These are phyloP conservation scores for Pseudocercospora crystallina DNA, from an alignment of 2,329 filamentous ascomycete genomes.

Conservation along the genomic window DNA sequence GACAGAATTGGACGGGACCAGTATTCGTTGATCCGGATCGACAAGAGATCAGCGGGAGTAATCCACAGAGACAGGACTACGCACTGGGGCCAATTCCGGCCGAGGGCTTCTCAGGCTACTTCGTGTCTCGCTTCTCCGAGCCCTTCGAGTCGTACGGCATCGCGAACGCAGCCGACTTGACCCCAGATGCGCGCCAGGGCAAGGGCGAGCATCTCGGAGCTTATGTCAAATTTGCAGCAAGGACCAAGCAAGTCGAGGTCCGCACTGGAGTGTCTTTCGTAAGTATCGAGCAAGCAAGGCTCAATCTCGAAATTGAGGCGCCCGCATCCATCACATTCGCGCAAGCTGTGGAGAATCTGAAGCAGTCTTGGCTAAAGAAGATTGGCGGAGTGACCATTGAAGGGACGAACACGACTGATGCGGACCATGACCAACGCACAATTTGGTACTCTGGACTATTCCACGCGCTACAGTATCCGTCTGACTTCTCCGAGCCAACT, in stretches of 20 bases:
- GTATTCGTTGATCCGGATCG: slow-evolving; percentile 39
- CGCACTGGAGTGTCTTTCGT: slow-evolving; percentile 50
- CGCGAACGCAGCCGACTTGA: slow-evolving; percentile 25
- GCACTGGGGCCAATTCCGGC: slow-evolving; percentile 46
- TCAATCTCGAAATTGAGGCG: slow-evolving; percentile 47
- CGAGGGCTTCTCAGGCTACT: slow-evolving; percentile 45
- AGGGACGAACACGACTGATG: slow-evolving; percentile 44
- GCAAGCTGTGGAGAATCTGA: slow-evolving; percentile 41
- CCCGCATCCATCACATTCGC: slow-evolving; percentile 41
- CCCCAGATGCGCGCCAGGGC: slow-evolving; percentile 25
- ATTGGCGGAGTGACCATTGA: slow-evolving; percentile 45
- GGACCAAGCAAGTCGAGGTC: slow-evolving; percentile 41
- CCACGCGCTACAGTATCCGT: slow-evolving; percentile 50
- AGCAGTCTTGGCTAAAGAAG: slow-evolving; percentile 49
- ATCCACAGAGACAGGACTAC: slow-evolving; percentile 50
- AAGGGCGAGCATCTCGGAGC: slow-evolving; percentile 43
- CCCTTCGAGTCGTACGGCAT: slow-evolving; percentile 43
- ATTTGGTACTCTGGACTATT: slow-evolving; percentile 51
- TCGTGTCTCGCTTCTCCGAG: slow-evolving; percentile 49
- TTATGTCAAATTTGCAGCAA: slow-evolving; percentile 42
- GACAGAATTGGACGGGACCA: slow-evolving; percentile 49
- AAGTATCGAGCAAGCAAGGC: slow-evolving; percentile 49
- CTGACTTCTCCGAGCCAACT: slow-evolving; percentile 49
- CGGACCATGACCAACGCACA: slow-evolving; percentile 44
- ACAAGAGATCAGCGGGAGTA: slow-evolving; percentile 46